phyloP scores from a whole-genome alignment of 1,139 yeast genomes.

The Debaryomycetaceae sp. region DNA sequence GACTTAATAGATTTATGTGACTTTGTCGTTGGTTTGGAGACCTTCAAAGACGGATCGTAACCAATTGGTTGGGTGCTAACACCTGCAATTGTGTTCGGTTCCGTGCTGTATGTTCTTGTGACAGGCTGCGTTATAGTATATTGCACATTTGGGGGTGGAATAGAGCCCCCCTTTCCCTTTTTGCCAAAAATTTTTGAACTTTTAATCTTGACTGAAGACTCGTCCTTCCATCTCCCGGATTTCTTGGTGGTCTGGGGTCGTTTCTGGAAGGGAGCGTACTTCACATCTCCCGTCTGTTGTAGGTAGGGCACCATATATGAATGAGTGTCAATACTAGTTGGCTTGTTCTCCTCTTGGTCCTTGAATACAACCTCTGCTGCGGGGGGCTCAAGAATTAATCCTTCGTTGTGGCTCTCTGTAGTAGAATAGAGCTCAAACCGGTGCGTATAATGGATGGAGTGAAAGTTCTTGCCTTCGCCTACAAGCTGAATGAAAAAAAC shows the following conservation, averaged over 20 bases:
- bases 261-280: constrained; percentile 32
- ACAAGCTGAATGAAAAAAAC: constrained; percentile 11
- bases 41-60: background rate
- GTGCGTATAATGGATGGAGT: constrained; percentile 24
- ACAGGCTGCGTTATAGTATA: background rate
- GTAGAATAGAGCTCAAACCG: constrained; percentile 24
- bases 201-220: background rate
- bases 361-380: constrained; percentile 8
- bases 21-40: background rate
- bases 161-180: background rate
- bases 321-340: constrained; percentile 13
- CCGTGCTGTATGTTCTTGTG: background rate
- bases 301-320: constrained; percentile 26
- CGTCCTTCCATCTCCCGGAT: background rate
- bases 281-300: constrained; percentile 22
- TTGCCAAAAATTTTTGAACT: background rate
- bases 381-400: constrained; percentile 36
- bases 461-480: background rate
- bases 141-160: background rate
- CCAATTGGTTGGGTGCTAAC: background rate
- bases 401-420: constrained; percentile 7
- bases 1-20: background rate
- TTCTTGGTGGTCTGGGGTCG: background rate
- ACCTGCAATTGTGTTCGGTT: background rate
- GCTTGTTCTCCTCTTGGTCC: constrained; percentile 20